Evolutionary conservation across 352 stramenopile species (phyloP).

Genomic region (Globisporangium emineosum): DNA sequence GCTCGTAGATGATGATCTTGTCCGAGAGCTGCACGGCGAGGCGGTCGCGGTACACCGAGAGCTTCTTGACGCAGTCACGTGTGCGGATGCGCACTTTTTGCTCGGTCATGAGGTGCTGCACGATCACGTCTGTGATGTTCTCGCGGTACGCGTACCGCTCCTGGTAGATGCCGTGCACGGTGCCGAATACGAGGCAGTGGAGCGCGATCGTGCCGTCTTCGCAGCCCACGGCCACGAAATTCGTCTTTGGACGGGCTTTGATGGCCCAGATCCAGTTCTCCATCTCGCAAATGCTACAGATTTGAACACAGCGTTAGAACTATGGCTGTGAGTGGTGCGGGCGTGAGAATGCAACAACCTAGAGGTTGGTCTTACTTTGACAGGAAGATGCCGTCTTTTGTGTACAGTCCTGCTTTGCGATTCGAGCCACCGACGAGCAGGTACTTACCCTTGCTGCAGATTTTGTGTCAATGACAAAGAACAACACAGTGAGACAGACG

Average conservation of each 20-base stretch:
- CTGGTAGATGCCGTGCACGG: slow-evolving; percentile 91
- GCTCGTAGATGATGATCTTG: slow-evolving; percentile 94
- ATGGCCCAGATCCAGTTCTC: slow-evolving; percentile 93
- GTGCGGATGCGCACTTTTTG: slow-evolving; percentile 95
- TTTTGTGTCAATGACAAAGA: slow-evolving; percentile 2
- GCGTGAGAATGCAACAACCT: too few relatives aligned
- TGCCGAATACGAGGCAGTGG: slow-evolving; percentile 89
- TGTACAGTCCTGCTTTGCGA: slow-evolving; percentile 87
- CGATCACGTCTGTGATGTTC: slow-evolving; percentile 94
- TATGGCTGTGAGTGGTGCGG: neutral
- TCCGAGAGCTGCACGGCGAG: slow-evolving; percentile 93
- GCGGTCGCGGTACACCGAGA: slow-evolving; percentile 91
- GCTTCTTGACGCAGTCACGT: slow-evolving; percentile 93
- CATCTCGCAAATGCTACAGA: slow-evolving; percentile 68
- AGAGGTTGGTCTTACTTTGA: slow-evolving; percentile 31
- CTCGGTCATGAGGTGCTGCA: slow-evolving; percentile 94
- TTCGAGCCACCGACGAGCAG: slow-evolving; percentile 88
- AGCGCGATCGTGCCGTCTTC: slow-evolving; percentile 85
- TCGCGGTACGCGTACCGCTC: slow-evolving; percentile 94
- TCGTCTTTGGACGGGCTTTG: slow-evolving; percentile 78
- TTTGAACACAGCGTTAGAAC: neutral
- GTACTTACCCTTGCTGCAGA: slow-evolving; percentile 84
- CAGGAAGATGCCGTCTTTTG: slow-evolving; percentile 81
- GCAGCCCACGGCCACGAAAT: slow-evolving; percentile 82
- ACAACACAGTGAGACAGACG: neutral